Conservation (phyloP, 2,329 filamentous ascomycete genomes). For the Metarhizium album region DNA sequence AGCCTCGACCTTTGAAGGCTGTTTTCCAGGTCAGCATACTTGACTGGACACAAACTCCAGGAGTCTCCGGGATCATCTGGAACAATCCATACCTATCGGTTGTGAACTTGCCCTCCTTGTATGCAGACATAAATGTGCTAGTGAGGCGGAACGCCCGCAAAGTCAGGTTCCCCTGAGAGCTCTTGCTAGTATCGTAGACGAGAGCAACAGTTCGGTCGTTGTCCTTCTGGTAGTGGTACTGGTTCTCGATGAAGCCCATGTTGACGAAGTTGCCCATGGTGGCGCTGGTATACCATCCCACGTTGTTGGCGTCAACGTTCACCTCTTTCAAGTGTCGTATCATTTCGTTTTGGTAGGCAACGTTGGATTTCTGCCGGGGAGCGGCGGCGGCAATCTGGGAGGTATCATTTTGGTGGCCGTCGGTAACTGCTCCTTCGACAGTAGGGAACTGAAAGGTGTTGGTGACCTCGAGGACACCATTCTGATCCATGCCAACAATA, state of each 20-base stretch:
- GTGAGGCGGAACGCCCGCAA: conserved; percentile 86
- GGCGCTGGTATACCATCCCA: conserved; percentile 97
- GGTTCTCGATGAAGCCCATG: conserved; percentile 92
- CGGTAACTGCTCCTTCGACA: conserved; percentile 57
- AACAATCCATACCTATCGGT: conserved; percentile 65
- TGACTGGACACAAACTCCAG: not conserved
- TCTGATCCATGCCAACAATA: conserved; percentile 85
- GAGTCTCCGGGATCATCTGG: not conserved
- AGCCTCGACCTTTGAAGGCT: conserved; percentile 93
- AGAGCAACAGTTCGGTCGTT: conserved; percentile 82
- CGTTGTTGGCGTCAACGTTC: conserved; percentile 95
- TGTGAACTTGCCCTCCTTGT: conserved; percentile 96
- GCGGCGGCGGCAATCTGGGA: conserved; percentile 74
- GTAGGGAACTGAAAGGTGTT: conserved; percentile 93
- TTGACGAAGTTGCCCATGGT: conserved; percentile 99
- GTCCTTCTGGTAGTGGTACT: conserved; percentile 93
- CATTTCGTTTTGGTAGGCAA: conserved; percentile 89
- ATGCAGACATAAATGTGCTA: conserved; percentile 76
- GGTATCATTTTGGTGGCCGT: conserved; percentile 64
- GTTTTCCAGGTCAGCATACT: conserved; percentile 6
- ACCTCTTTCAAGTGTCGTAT: conserved; percentile 93
- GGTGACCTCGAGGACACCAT: conserved; percentile 75
- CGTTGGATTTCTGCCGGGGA: conserved; percentile 83
- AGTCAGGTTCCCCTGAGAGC: conserved; percentile 81
- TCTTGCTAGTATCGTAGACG: conserved; percentile 91